Base-by-base conservation (phyloP, 1,284 basidiomycete species). In the Cerrena zonata region DNA sequence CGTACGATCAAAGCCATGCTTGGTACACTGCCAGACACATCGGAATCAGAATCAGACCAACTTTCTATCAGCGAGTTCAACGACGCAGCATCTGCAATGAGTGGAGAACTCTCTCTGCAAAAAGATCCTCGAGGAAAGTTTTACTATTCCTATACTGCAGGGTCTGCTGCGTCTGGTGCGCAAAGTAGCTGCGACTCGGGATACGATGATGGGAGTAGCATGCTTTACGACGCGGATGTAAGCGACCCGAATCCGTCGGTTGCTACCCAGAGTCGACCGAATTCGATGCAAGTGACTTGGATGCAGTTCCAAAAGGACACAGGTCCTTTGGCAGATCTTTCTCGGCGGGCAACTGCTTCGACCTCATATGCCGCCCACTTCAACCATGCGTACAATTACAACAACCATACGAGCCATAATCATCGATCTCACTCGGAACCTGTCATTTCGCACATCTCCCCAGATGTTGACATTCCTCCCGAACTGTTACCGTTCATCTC, bases 131-230 rank as follows among this genome's bases (percentile, higher is more conserved):
- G 79, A 5, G 89, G 88, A 25, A 83, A 80, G 59, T 88, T 82
- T 57, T 87, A 88, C 58, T 90, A 89, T 61, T 77, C 78, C 2
- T 88, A 87, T 59, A 86, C 78, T 0, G 74, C 74, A 4, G 72
- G 74, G 18, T 69, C 73, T 12, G 74, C 75, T 4, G 75, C 76
- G 22, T 68, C 64, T 5, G 65, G 70, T 25, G 75, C 78, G 3
- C 76, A 78, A 49, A 71, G 70, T 36, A 51, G 54, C 11, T 76
- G 75, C 49, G 78, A 78, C 42, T 80, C 75, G 23, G 72, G 69
- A 23, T 73, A 75, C 54, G 80, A 82, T 46, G 81, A 79, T 48
- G 70, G 65, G 19, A 58, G 62, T 4, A 70, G 68, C 34, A 54
- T 58, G 34, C 65, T 64, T 45, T 65, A 67, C 48, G 65, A 71